A percentile compares a stretch with the other conserved stretches of the same genome.
phyloP scores from a whole-genome alignment of 2,329 filamentous ascomycete genomes.

The Venturia nashicola region DNA sequence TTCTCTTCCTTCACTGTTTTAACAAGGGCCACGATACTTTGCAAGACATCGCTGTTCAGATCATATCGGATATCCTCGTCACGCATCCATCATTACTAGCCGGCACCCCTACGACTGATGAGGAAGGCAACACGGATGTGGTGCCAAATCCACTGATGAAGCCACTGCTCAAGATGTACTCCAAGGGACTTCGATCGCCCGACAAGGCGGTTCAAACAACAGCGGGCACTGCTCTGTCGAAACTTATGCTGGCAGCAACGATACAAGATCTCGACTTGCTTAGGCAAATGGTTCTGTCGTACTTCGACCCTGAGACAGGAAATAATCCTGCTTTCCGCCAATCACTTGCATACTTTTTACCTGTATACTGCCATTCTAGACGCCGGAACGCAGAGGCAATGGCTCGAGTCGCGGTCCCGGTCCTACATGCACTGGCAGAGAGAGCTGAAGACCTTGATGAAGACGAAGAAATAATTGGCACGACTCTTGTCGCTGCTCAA shows the following conservation, averaged over 20 bases:
- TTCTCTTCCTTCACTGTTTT: conserved; percentile 91
- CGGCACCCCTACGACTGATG: conserved; percentile 31
- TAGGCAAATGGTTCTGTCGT: conserved; percentile 70
- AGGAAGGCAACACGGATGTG: conserved; percentile 18
- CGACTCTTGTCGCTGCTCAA: conserved; percentile 67
- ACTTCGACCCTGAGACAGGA: conserved; percentile 76
- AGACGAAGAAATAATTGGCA: conserved; percentile 57
- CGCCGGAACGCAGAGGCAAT: conserved; percentile 74
- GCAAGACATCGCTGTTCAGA: conserved; percentile 82
- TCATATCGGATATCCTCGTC: conserved; percentile 84
- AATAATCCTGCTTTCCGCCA: conserved; percentile 75
- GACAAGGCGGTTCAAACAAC: conserved; percentile 66
- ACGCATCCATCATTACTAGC: conserved; percentile 74
- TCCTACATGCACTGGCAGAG: conserved; percentile 56
- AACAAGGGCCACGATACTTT: conserved; percentile 81
- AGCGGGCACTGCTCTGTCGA: conserved; percentile 70
- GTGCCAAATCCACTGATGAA: conserved; percentile 33
- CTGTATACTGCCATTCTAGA: conserved; percentile 83
- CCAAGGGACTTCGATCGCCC: conserved; percentile 65
- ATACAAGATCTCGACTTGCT: conserved; percentile 48
- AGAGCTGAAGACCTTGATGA: conserved; percentile 54
- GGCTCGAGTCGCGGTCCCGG: conserved; percentile 58
- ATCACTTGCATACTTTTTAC: conserved; percentile 83
- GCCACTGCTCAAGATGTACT: conserved; percentile 71
- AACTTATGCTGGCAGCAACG: conserved; percentile 74